Conservation (phyloP, 352 stramenopile species). For the Phytopythium kandeliae region DNA sequence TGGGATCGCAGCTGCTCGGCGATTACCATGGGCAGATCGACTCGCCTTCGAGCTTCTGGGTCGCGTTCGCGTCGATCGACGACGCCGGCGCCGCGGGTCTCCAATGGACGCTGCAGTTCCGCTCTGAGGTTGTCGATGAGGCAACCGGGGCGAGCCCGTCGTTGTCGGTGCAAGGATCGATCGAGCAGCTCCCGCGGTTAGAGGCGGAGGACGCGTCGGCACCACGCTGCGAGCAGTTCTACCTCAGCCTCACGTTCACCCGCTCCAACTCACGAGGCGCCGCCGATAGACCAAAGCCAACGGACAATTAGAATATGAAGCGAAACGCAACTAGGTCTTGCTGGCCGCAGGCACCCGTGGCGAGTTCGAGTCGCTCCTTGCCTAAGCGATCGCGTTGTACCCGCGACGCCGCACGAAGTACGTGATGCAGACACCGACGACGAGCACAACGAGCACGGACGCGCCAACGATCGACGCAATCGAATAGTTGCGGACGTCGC, state of each 20-base stretch:
- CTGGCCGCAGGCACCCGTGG: not conserved
- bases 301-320: not conserved
- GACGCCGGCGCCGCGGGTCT: not conserved
- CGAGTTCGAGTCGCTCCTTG: not conserved
- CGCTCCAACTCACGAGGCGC: not conserved
- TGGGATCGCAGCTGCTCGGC: constrained; percentile 26
- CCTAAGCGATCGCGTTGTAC: constrained; percentile 42
- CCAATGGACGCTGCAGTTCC: constrained; percentile 19
- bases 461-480: constrained; percentile 28
- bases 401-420: constrained; percentile 38
- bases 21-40: constrained; percentile 41
- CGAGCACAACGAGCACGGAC: constrained; percentile 31
- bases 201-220: not conserved
- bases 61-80: constrained; percentile 27
- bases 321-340: not conserved
- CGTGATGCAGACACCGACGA: constrained; percentile 14
- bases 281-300: not conserved
- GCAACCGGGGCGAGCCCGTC: not conserved
- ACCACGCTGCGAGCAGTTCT: not conserved
- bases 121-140: constrained; percentile 5
- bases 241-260: not conserved
- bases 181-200: not conserved
- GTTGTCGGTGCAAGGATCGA: not conserved
- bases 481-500: not conserved
- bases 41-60: constrained; percentile 17